A percentile compares a stretch with the other conserved stretches of the same genome.
Conservation (phyloP, 2,329 filamentous ascomycete genomes). For the Karstenula rhodostoma region DNA sequence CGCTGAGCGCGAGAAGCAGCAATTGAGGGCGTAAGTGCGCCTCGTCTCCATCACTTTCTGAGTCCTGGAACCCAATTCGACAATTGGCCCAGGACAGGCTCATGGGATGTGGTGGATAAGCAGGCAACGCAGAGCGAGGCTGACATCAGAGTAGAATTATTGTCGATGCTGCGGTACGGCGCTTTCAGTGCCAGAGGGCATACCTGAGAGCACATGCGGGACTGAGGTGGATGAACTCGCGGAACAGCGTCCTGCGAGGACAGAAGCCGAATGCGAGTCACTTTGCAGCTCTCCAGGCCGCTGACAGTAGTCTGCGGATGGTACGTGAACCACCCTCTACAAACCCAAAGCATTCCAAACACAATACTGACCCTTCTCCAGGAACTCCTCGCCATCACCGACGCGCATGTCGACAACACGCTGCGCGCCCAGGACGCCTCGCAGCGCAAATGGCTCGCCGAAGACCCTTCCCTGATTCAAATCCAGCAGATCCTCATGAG, state of each 20-base stretch:
- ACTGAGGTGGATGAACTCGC: constrained; percentile 65
- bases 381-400: constrained; percentile 66
- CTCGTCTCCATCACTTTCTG: not conserved
- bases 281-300: constrained; percentile 57
- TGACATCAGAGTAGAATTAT: constrained; percentile 61
- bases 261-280: constrained; percentile 59
- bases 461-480: constrained; percentile 64
- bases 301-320: constrained; percentile 58
- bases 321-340: constrained; percentile 46
- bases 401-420: constrained; percentile 63
- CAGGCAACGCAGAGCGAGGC: constrained; percentile 16
- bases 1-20: constrained; percentile 63
- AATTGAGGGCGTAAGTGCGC: constrained; percentile 62
- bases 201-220: constrained; percentile 67
- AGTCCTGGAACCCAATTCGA: not conserved
- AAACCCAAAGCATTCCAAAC: constrained; percentile 10
- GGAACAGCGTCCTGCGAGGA: constrained; percentile 60
- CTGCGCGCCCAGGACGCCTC: constrained; percentile 63
- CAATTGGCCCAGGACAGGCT: not conserved
- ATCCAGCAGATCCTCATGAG: constrained; percentile 54
- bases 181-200: constrained; percentile 68
- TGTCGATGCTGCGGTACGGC: constrained; percentile 65
- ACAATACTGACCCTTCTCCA: constrained; percentile 41
- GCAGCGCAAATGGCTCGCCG: constrained; percentile 68
- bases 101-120: not conserved